Evolutionary conservation across 2,329 filamentous ascomycete genomes (phyloP).

Genomic region (Fusarium decemcellulare): DNA sequence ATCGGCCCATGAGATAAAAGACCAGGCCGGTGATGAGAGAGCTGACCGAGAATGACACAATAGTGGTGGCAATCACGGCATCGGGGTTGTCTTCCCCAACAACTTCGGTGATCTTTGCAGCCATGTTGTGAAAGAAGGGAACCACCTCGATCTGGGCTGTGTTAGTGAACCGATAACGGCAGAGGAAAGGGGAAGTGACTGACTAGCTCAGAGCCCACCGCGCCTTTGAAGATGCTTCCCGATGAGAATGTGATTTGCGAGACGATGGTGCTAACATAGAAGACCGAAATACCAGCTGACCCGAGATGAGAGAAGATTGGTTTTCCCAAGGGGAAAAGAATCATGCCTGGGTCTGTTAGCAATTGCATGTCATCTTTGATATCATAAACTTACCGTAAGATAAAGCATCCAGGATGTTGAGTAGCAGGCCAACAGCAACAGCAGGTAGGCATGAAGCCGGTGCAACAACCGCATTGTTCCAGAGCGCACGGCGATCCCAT

Average conservation of each 20-base stretch:
- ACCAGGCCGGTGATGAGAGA: slow-evolving; percentile 91
- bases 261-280: slow-evolving; percentile 97
- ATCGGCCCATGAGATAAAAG: slow-evolving; percentile 91
- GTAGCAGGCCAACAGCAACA: slow-evolving; percentile 87
- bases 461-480: slow-evolving; percentile 73
- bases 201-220: slow-evolving; percentile 93
- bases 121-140: slow-evolving; percentile 99
- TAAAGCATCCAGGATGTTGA: slow-evolving; percentile 94
- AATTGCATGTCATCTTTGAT: not conserved
- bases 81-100: slow-evolving; percentile 87
- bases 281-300: slow-evolving; percentile 96
- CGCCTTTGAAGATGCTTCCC: slow-evolving; percentile 90
- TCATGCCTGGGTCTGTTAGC: slow-evolving; percentile 75
- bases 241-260: slow-evolving; percentile 91
- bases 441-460: slow-evolving; percentile 84
- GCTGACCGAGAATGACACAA: slow-evolving; percentile 90
- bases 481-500: slow-evolving; percentile 79
- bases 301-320: slow-evolving; percentile 89
- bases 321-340: slow-evolving; percentile 91
- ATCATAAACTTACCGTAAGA: slow-evolving; percentile 79
- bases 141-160: slow-evolving; percentile 87
- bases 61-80: slow-evolving; percentile 93
- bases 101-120: slow-evolving; percentile 83
- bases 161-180: slow-evolving; percentile 10
- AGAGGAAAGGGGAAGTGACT: slow-evolving; percentile 42